A percentile compares a stretch with the other conserved stretches of the same genome.
These are phyloP conservation scores for Lachnellula cervina DNA, from an alignment of 2,329 filamentous ascomycete genomes.

Conservation along the genomic window DNA sequence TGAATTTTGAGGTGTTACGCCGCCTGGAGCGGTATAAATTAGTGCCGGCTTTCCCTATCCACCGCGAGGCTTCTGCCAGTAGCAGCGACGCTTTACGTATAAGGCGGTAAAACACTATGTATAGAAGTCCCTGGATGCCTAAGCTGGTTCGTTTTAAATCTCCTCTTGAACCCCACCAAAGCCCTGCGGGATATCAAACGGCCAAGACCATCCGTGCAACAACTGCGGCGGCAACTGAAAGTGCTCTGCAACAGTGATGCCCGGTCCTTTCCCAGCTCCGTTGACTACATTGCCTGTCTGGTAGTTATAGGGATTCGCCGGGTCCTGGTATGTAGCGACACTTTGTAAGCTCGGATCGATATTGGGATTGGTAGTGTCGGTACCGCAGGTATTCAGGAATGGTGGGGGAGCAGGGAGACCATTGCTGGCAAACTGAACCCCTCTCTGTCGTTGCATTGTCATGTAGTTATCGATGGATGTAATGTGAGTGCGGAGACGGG, in stretches of 20 bases:
- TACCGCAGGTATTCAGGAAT: too few relatives aligned
- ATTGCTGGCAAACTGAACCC: neutral
- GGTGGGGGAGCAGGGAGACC: neutral
- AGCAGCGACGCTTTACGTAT: too few relatives aligned
- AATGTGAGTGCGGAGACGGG: slow-evolving; percentile 38
- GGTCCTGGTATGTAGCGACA: neutral
- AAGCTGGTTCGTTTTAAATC: too few relatives aligned
- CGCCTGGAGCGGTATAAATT: too few relatives aligned
- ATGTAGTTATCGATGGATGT: slow-evolving; percentile 38
- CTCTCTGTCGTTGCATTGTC: slow-evolving; percentile 4
- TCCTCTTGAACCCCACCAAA: neutral
- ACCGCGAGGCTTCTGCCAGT: too few relatives aligned
- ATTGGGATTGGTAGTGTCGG: neutral
- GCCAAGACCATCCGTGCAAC: slow-evolving; percentile 39
- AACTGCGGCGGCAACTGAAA: slow-evolving; percentile 39
- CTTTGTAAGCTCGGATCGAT: neutral
- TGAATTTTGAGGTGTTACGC: too few relatives aligned
- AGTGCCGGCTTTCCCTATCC: too few relatives aligned
- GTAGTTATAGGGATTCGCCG: neutral
- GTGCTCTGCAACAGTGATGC: slow-evolving; percentile 23
- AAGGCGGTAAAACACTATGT: too few relatives aligned
- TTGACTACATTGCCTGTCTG: slow-evolving; percentile 3
- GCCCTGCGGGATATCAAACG: slow-evolving; percentile 16
- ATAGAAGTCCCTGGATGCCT: too few relatives aligned
- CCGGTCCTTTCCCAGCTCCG: slow-evolving; percentile 7